phyloP scores from a whole-genome alignment of 371 early-diverging fungal genomes.

The Syncephalastrum racemosum region DNA sequence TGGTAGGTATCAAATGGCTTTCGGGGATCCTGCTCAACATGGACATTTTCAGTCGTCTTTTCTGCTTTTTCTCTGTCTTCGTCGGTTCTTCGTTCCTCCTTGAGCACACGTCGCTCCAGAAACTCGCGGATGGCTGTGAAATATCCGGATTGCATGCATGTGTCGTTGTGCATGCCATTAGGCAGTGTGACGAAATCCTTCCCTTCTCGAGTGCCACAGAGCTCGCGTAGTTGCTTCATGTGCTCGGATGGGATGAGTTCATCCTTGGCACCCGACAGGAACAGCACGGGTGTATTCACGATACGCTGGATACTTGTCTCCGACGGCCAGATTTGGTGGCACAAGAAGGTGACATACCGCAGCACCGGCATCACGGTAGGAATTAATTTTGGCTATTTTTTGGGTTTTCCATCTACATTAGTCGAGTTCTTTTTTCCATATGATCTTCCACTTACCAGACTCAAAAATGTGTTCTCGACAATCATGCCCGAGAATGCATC shows the following conservation, averaged over 20 bases:
- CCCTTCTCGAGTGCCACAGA: conserved; percentile 52
- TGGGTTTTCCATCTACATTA: too few species aligned
- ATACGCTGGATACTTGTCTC: conserved; percentile 72
- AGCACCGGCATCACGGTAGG: conserved; percentile 83
- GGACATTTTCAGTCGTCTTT: conserved; percentile 3
- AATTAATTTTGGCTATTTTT: conserved; percentile 77
- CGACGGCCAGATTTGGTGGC: conserved; percentile 90
- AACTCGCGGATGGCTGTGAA: conserved; percentile 69
- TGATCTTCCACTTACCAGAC: conserved; percentile 59
- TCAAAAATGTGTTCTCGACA: conserved; percentile 94
- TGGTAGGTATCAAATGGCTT: conserved; percentile 22
- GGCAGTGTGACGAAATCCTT: conserved; percentile 63
- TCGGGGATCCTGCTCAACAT: conserved; percentile 9
- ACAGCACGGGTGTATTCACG: conserved; percentile 74
- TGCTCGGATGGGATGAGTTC: conserved; percentile 88
- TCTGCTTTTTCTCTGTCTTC: conserved; percentile 12
- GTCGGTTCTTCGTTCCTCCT: conserved; percentile 17
- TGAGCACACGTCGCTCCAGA: conserved; percentile 25
- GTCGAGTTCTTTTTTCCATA: not conserved
- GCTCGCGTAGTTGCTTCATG: conserved; percentile 74
- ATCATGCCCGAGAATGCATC: conserved; percentile 80
- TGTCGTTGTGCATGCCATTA: conserved; percentile 91
- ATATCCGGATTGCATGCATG: conserved; percentile 84
- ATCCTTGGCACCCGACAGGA: conserved; percentile 82
- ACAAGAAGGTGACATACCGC: conserved; percentile 70